Percentiles rank a stretch among this genome's conserved stretches.
These are phyloP conservation scores for Fusarium subglutinans DNA, from an alignment of 2,329 filamentous ascomycete genomes.

Conservation along the genomic window DNA sequence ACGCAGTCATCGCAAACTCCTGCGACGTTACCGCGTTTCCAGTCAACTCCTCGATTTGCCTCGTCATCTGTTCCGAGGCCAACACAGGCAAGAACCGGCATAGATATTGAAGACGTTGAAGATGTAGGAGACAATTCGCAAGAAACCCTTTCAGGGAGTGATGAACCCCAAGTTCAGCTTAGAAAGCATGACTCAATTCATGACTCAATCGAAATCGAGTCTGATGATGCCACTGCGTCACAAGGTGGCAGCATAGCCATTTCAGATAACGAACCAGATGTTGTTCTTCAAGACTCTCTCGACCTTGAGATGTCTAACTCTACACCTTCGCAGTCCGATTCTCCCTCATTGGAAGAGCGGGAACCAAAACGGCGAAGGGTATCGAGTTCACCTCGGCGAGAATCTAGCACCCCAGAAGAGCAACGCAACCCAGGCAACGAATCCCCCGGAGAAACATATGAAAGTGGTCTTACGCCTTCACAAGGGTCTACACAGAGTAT, in stretches of 20 bases:
- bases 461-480: conserved; percentile 6
- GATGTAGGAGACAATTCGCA: conserved; percentile 37
- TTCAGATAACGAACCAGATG: conserved; percentile 4
- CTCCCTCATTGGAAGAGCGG: conserved; percentile 25
- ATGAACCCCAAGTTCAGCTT: background rate
- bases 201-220: conserved; percentile 46
- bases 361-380: conserved; percentile 43
- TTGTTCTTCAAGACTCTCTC: background rate
- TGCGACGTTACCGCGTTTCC: conserved; percentile 46
- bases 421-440: background rate
- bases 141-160: conserved; percentile 8
- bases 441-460: background rate
- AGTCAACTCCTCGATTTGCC: conserved; percentile 52
- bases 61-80: conserved; percentile 45
- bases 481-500: conserved; percentile 23
- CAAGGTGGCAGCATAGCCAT: conserved; percentile 8
- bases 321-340: background rate
- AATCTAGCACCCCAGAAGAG: conserved; percentile 10
- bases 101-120: conserved; percentile 49
- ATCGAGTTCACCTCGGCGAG: conserved; percentile 41
- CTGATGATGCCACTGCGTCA: conserved; percentile 32
- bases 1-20: conserved; percentile 47
- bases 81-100: conserved; percentile 40
- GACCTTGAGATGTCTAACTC: conserved; percentile 11
- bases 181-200: conserved; percentile 21